Percentiles rank a stretch among this genome's conserved stretches.
Evolutionary conservation across 1,284 basidiomycete species (phyloP).

Genomic region (Puccinia horiana): DNA sequence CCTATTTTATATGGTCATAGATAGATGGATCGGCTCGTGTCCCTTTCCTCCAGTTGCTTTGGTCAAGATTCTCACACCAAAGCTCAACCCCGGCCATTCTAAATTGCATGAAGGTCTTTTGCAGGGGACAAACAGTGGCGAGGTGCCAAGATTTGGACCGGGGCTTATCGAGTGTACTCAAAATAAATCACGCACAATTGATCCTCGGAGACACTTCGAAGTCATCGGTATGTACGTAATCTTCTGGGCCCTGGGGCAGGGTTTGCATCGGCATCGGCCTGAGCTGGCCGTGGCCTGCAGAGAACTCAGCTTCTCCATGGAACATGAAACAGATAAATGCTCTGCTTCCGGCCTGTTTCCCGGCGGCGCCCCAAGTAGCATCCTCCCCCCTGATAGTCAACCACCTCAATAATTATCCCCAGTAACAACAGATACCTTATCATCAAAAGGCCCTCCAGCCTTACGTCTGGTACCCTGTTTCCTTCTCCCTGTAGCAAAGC

Average conservation of each 20-base stretch:
- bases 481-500: neutral
- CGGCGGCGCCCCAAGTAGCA: neutral
- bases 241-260: neutral
- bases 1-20: neutral
- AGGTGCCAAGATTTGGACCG: conserved; percentile 10
- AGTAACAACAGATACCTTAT: too few species aligned
- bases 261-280: too few species aligned
- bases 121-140: neutral
- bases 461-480: neutral
- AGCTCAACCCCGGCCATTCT: neutral
- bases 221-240: neutral
- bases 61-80: conserved; percentile 4
- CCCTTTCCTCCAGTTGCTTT: neutral
- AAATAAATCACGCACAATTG: conserved; percentile 6
- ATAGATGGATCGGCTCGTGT: neutral
- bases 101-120: neutral
- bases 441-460: neutral
- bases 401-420: neutral
- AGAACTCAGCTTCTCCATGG: neutral
- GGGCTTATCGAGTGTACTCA: neutral
- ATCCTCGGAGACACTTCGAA: conserved; percentile 4
- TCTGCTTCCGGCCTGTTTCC: neutral
- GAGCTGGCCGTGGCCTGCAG: too few species aligned
- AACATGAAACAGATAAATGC: neutral
- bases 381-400: neutral